A percentile compares a stretch with the other conserved stretches of the same genome.
Conservation (phyloP, 129 eudicot species). For the Lonicera japonica region DNA sequence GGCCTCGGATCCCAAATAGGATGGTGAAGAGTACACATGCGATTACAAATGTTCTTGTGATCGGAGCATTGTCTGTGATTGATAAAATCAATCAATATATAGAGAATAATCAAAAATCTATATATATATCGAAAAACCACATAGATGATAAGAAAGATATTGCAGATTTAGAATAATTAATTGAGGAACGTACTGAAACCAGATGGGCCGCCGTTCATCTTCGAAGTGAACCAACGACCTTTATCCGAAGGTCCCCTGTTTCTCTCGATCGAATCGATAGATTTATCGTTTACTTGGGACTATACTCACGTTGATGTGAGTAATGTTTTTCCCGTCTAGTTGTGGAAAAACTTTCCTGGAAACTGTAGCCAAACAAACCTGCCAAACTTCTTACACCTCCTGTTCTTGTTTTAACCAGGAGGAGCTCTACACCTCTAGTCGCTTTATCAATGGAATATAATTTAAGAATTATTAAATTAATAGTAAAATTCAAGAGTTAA, state of each 20-base stretch:
- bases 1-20: conserved; percentile 87
- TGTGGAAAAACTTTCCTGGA: background rate
- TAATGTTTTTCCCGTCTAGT: too few relatives aligned
- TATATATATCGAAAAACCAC: background rate
- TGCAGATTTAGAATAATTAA: background rate
- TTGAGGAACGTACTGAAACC: conserved; percentile 95
- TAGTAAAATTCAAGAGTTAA: too few relatives aligned
- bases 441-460: too few relatives aligned
- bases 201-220: conserved; percentile 99
- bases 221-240: conserved; percentile 54
- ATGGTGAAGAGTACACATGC: conserved; percentile 70
- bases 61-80: conserved; percentile 84
- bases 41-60: conserved; percentile 66
- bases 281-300: too few relatives aligned
- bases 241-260: background rate
- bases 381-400: too few relatives aligned
- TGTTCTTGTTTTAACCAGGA: too few relatives aligned
- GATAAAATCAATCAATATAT: too few relatives aligned
- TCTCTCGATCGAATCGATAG: too few relatives aligned
- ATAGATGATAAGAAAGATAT: background rate
- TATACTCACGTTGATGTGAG: too few relatives aligned
- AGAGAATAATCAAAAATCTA: conserved; percentile 13
- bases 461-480: too few relatives aligned
- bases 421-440: too few relatives aligned
- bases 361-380: too few relatives aligned